Conservation (phyloP, 306 rosid species). For the Hippophae tibetana region DNA sequence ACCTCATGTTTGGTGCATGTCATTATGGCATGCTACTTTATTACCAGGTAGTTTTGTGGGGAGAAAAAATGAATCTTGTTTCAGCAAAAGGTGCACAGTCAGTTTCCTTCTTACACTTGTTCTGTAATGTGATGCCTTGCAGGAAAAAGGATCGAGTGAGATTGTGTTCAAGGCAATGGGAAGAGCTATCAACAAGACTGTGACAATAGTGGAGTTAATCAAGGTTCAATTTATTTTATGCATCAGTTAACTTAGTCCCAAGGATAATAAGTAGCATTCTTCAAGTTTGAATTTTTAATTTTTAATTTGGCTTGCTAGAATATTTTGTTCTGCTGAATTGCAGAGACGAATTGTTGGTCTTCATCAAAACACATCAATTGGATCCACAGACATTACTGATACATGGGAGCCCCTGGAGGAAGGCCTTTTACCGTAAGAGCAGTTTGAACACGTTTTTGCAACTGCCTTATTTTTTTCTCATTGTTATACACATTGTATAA, state of each 20-base stretch:
- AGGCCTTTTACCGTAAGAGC: slow-evolving; percentile 19
- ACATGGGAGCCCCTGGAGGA: slow-evolving; percentile 26
- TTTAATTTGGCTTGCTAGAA: background rate
- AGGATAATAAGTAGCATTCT: too few species aligned
- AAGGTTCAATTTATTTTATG: slow-evolving; percentile 30
- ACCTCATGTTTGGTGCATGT: too few species aligned
- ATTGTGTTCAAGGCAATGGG: slow-evolving; percentile 86
- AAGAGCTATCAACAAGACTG: slow-evolving; percentile 74
- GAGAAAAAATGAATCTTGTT: too few species aligned
- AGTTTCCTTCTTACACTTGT: too few species aligned
- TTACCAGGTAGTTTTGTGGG: too few species aligned
- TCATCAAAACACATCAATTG: slow-evolving; percentile 20
- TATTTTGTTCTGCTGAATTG: background rate
- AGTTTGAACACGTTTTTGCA: background rate
- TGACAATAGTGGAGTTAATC: slow-evolving; percentile 65
- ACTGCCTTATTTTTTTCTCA: background rate
- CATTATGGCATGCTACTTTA: too few species aligned
- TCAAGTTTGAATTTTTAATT: too few species aligned
- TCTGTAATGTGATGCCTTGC: background rate
- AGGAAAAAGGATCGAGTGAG: slow-evolving; percentile 69
- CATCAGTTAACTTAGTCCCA: too few species aligned
- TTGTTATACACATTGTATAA: background rate
- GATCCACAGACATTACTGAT: slow-evolving; percentile 25
- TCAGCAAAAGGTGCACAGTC: too few species aligned
- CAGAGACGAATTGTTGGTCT: slow-evolving; percentile 19